A percentile compares a stretch with the other conserved stretches of the same genome.
phyloP scores from a whole-genome alignment of 805 yeast species.

The Tetrapisispora phaffii region DNA sequence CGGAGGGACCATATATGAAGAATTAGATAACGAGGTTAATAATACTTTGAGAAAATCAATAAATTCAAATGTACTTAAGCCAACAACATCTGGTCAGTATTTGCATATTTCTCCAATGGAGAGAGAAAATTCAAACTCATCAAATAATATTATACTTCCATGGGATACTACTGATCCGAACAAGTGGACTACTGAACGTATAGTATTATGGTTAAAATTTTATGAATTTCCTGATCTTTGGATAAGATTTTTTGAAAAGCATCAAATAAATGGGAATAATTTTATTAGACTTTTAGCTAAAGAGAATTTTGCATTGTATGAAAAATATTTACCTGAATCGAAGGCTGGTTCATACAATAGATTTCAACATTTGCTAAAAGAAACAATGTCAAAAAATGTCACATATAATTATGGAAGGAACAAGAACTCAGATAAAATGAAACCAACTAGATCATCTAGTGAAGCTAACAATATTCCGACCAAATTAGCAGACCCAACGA shows the following conservation, averaged over 20 bases:
- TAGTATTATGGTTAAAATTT: conserved; percentile 55
- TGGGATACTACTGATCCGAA: conserved; percentile 47
- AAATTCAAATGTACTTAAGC: background rate
- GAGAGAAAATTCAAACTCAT: conserved; percentile 17
- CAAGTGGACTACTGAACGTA: conserved; percentile 67
- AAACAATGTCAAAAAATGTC: conserved; percentile 33
- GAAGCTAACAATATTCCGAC: conserved; percentile 12
- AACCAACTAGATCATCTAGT: conserved; percentile 22
- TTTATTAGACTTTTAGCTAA: conserved; percentile 63
- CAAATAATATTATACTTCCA: conserved; percentile 25
- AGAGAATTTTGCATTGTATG: conserved; percentile 41
- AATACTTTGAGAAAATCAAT: too few species aligned
- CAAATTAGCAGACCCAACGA: conserved; percentile 7
- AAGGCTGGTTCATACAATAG: conserved; percentile 44
- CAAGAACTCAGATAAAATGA: conserved; percentile 14
- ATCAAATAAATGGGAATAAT: conserved; percentile 49
- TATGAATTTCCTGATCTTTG: conserved; percentile 65
- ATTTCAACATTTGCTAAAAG: conserved; percentile 46
- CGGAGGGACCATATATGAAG: background rate
- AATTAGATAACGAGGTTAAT: background rate
- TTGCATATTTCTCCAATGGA: conserved; percentile 19
- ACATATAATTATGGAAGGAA: conserved; percentile 18
- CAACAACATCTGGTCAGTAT: conserved; percentile 4
- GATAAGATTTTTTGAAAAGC: conserved; percentile 52
- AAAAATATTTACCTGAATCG: conserved; percentile 33